Evolutionary conservation across 148 eudicot species (phyloP), one percentile per base, ranked within the genome.

Genomic region (Vaccinium vitisidaea): DNA sequence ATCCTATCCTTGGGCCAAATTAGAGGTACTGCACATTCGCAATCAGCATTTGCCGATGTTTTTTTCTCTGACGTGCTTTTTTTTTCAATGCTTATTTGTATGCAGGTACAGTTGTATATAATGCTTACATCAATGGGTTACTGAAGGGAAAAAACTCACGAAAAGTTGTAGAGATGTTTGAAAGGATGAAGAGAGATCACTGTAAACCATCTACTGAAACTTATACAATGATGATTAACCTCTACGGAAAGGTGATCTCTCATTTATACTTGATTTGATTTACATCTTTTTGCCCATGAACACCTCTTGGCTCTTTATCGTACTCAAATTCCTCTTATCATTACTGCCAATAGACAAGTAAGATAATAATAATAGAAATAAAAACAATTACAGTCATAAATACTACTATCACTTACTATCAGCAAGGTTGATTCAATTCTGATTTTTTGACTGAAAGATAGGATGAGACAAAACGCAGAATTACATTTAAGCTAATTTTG

Each of bases 211-310:
- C 92, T 50, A 88, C 93, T 56, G 91, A 95, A 50, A 94, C 98
- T 67, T 95, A 92, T 88, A 95, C 98, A 49, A 92, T 93, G 96
- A 18, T 95, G 85, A 94, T 94, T 80, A 95, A 93, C 88, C 74
- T 92, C 50, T 95, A 94, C 85, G 98, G 98, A 84, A 95, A 95
- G 96, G 98, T 94, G 67, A 86, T 85, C 46, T 18, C 69, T 46
- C 32, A 18, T 30, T 23, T 12, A 13, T 69, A 69, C 8, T 78
- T 39, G 56, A 21, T 81, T 50, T 75, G 14, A 58, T 39, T 27
- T 58, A 49, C 0, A 74, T 19, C 8, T 55, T 52, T 14, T 55
- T 55, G 16, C 53, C 71, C 23, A 36, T 36, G 43, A 18, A 63
- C 32, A 21, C 36, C 70, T 56, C 21, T 63, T 59, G n/a, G 73